Evolutionary conservation across 148 eudicot genomes (phyloP).

Genomic region (Pharnaceum exiguum): DNA sequence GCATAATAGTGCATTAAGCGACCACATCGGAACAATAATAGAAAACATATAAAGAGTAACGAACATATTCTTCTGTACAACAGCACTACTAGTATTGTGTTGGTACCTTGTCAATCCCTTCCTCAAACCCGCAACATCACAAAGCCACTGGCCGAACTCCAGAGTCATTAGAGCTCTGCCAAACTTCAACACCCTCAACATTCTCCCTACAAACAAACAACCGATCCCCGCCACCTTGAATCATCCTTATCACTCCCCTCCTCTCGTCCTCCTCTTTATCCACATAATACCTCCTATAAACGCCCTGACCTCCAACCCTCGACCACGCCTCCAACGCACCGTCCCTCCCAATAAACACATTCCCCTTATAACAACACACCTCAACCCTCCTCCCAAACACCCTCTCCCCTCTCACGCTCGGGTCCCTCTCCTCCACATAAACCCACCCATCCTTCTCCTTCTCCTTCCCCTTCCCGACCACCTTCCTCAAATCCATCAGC

Average conservation of each 20-base stretch:
- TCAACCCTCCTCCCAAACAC: constrained; percentile 26
- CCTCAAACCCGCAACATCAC: too few relatives aligned
- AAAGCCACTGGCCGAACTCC: constrained; percentile 33
- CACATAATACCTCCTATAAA: constrained; percentile 68
- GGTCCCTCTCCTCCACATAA: constrained; percentile 70
- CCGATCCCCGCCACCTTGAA: constrained; percentile 82
- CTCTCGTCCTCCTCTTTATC: constrained; percentile 61
- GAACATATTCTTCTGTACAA: too few relatives aligned
- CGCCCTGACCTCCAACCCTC: constrained; percentile 31
- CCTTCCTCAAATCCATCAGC: constrained; percentile 65
- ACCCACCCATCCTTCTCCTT: constrained; percentile 82
- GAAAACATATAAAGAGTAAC: too few relatives aligned
- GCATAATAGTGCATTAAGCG: too few relatives aligned
- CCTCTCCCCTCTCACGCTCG: constrained; percentile 39
- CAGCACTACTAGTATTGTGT: too few relatives aligned
- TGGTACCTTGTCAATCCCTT: too few relatives aligned
- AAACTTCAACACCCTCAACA: constrained; percentile 87
- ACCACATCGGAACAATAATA: too few relatives aligned
- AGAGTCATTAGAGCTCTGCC: constrained; percentile 66
- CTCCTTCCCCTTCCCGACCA: too few relatives aligned
- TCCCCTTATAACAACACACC: constrained; percentile 54
- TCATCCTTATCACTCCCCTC: constrained; percentile 54
- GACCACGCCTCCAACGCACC: constrained; percentile 91
- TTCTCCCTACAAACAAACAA: constrained; percentile 73
- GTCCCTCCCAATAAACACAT: constrained; percentile 62